Conservation (phyloP, 2,329 filamentous ascomycete species). For the Colletotrichum sansevieriae region DNA sequence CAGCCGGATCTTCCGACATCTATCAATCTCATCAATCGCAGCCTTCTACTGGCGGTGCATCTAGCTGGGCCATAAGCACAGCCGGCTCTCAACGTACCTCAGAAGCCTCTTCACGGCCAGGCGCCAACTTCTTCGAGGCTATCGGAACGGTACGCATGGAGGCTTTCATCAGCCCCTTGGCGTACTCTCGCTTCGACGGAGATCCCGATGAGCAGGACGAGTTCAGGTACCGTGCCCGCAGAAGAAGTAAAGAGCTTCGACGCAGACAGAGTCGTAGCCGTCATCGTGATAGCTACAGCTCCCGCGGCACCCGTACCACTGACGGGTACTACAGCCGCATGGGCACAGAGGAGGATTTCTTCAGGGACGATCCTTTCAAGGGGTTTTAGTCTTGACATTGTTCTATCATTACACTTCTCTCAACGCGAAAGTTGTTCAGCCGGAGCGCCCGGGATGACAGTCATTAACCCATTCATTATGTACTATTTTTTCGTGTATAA, state of each 20-base stretch:
- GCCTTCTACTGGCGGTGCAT: conserved; percentile 50
- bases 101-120: conserved; percentile 64
- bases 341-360: conserved; percentile 67
- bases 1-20: conserved; percentile 71
- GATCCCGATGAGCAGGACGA: conserved; percentile 65
- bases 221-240: conserved; percentile 59
- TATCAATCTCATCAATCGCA: conserved; percentile 68
- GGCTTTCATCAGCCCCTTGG: conserved; percentile 84
- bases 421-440: conserved; percentile 19
- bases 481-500: conserved; percentile 36
- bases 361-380: conserved; percentile 71
- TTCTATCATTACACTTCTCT: conserved; percentile 17
- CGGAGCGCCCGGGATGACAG: conserved; percentile 29
- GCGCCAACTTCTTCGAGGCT: conserved; percentile 82
- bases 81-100: conserved; percentile 65
- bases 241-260: conserved; percentile 68
- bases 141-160: conserved; percentile 97
- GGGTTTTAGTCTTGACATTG: conserved; percentile 62
- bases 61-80: conserved; percentile 60
- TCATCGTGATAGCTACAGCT: conserved; percentile 65
- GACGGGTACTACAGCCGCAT: conserved; percentile 65
- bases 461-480: conserved; percentile 38
- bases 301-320: conserved; percentile 58
- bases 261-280: conserved; percentile 67
- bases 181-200: conserved; percentile 62